A percentile compares a stretch with the other conserved stretches of the same genome.
Conservation (phyloP, 345 rosid genomes). For the Sonneratia alba region DNA sequence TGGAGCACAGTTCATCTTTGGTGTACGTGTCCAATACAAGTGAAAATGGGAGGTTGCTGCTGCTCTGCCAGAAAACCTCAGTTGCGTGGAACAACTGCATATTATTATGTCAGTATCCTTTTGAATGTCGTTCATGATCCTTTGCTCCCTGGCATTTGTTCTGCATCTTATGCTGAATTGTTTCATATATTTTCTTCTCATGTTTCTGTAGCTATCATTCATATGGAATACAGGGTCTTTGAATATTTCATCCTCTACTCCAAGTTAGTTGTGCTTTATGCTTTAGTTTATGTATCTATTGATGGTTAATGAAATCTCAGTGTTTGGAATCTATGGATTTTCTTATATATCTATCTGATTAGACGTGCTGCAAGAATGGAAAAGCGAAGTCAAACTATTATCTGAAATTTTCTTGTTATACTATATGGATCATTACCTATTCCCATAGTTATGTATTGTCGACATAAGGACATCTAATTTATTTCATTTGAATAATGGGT, state of each 20-base stretch:
- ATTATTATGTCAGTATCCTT: constrained; percentile 56
- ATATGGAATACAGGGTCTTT: background rate
- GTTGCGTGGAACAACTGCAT: constrained; percentile 69
- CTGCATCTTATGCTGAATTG: background rate
- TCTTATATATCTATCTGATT: background rate
- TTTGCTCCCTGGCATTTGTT: background rate
- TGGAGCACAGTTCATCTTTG: constrained; percentile 6
- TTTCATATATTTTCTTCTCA: background rate
- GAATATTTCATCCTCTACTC: background rate
- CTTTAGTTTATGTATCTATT: background rate
- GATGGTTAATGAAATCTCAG: background rate
- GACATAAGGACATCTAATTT: background rate
- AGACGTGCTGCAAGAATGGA: no score
- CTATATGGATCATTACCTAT: background rate
- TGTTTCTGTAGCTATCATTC: background rate
- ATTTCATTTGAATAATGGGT: background rate
- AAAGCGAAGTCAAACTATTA: no score
- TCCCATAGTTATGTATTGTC: background rate
- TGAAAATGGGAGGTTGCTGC: constrained; percentile 87
- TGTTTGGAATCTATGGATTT: background rate
- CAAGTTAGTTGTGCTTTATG: background rate
- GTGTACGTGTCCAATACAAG: constrained; percentile 17
- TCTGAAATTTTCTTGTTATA: background rate
- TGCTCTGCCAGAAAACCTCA: constrained; percentile 71
- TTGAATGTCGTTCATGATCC: background rate